Evolutionary conservation across 2,329 filamentous ascomycete genomes (phyloP).

Genomic region (Hypoxylon sp.): DNA sequence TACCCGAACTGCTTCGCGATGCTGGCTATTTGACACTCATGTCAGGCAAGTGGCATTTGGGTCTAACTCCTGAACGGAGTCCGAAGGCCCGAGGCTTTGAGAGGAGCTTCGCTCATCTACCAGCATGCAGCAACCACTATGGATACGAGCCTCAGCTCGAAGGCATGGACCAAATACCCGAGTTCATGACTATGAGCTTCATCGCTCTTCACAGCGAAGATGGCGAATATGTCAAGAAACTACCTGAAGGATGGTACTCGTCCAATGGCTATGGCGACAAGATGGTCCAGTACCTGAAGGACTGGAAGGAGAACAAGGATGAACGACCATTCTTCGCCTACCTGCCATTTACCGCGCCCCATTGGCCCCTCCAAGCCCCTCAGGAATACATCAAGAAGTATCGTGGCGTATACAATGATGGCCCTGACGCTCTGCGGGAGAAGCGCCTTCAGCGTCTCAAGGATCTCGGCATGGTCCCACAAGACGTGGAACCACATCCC

Average conservation of each 20-base stretch:
- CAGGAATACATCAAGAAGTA: conserved; percentile 68
- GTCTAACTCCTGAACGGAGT: conserved; percentile 67
- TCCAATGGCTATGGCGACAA: conserved; percentile 65
- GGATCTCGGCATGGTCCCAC: conserved; percentile 66
- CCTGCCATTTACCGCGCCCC: conserved; percentile 71
- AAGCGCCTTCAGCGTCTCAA: conserved; percentile 67
- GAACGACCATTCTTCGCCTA: conserved; percentile 69
- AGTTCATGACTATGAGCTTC: conserved; percentile 56
- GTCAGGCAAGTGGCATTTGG: conserved; percentile 74
- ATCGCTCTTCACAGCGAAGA: conserved; percentile 57
- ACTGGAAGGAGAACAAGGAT: conserved; percentile 56
- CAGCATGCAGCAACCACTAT: conserved; percentile 70
- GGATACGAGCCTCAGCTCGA: conserved; percentile 61
- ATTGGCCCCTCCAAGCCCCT: conserved; percentile 73
- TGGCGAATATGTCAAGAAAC: conserved; percentile 55
- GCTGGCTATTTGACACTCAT: conserved; percentile 71
- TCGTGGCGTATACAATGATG: conserved; percentile 70
- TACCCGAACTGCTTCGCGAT: conserved; percentile 70
- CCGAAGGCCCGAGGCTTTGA: conserved; percentile 70
- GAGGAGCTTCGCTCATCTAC: conserved; percentile 69
- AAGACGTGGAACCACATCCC: conserved; percentile 64
- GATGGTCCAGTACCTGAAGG: conserved; percentile 64
- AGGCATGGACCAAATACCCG: conserved; percentile 55
- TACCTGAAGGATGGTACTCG: conserved; percentile 66
- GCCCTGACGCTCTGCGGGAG: conserved; percentile 67